Evolutionary conservation across 305 asterid species (phyloP).

Genomic region (Solanum chacoense): DNA sequence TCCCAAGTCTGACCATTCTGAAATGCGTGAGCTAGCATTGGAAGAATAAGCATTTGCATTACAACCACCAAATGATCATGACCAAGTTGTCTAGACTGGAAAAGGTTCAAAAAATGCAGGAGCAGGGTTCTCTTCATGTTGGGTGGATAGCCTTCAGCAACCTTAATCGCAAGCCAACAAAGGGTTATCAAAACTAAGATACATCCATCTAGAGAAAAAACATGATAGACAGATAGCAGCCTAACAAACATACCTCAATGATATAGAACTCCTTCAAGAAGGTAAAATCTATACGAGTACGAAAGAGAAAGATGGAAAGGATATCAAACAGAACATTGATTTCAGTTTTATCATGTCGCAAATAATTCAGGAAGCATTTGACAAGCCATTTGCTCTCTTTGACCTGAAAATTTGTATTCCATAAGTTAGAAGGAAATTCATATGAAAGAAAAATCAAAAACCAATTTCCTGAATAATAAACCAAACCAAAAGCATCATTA

Average conservation of each 20-base stretch:
- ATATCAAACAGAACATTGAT: conserved; percentile 85
- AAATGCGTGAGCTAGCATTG: conserved; percentile 96
- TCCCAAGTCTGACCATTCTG: conserved; percentile 98
- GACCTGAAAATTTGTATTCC: conserved; percentile 45
- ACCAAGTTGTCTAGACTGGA: conserved; percentile 74
- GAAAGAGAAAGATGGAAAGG: conserved; percentile 79
- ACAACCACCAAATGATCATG: conserved; percentile 96
- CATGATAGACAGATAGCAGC: neutral
- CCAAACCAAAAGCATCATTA: neutral
- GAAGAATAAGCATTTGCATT: conserved; percentile 99
- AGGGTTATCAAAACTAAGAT: conserved; percentile 5
- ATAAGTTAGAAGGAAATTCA: neutral
- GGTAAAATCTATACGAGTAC: conserved; percentile 93
- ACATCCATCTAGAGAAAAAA: neutral
- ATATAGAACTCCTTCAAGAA: conserved; percentile 96
- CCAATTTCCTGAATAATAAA: neutral
- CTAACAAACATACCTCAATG: conserved; percentile 59
- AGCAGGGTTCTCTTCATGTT: conserved; percentile 82
- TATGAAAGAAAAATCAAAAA: neutral
- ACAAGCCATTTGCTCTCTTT: conserved; percentile 99
- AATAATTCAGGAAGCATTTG: conserved; percentile 89
- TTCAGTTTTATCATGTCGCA: conserved; percentile 83
- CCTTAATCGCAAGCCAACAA: conserved; percentile 33
- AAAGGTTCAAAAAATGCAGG: conserved; percentile 81
- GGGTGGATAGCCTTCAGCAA: conserved; percentile 95